These are phyloP conservation scores for Datura wrightii DNA, from an alignment of 257 asterid genomes.

Conservation along the genomic window DNA sequence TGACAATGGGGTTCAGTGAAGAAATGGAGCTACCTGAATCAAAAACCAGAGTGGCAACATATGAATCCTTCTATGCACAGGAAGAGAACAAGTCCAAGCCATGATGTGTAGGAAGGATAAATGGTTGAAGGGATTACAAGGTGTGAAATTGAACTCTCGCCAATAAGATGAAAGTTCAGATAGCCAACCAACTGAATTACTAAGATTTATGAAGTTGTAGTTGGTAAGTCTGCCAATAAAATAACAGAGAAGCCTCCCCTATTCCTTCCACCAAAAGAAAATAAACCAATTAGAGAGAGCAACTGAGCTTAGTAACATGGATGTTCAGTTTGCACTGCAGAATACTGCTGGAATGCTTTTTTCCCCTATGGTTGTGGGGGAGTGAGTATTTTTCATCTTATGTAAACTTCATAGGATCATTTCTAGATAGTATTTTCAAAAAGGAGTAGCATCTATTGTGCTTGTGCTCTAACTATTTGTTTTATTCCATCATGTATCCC, in stretches of 20 bases:
- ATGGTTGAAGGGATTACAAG: too few relatives aligned
- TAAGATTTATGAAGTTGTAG: not conserved
- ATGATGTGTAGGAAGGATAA: not conserved
- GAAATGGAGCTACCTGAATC: slow-evolving; percentile 54
- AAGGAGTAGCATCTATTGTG: not conserved
- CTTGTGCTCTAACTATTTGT: not conserved
- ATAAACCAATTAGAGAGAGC: not conserved
- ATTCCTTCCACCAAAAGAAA: not conserved
- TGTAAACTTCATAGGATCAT: not conserved
- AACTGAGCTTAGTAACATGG: not conserved
- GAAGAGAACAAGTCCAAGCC: slow-evolving; percentile 32
- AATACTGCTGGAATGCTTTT: not conserved
- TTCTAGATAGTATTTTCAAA: not conserved
- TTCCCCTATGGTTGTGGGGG: not conserved
- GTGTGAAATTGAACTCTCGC: too few relatives aligned
- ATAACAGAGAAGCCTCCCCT: not conserved
- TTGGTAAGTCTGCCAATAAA: not conserved
- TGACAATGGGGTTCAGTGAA: slow-evolving; percentile 61
- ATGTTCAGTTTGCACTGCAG: not conserved
- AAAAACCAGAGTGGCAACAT: slow-evolving; percentile 58
- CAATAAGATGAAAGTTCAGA: too few relatives aligned
- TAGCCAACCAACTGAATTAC: too few relatives aligned
- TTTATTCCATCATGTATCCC: too few relatives aligned
- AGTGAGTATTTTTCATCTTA: not conserved
- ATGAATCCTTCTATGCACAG: slow-evolving; percentile 50